A percentile compares a stretch with the other conserved stretches of the same genome.
phyloP scores from a whole-genome alignment of 164 flowering plant species.

The Tinospora cordifolia region DNA sequence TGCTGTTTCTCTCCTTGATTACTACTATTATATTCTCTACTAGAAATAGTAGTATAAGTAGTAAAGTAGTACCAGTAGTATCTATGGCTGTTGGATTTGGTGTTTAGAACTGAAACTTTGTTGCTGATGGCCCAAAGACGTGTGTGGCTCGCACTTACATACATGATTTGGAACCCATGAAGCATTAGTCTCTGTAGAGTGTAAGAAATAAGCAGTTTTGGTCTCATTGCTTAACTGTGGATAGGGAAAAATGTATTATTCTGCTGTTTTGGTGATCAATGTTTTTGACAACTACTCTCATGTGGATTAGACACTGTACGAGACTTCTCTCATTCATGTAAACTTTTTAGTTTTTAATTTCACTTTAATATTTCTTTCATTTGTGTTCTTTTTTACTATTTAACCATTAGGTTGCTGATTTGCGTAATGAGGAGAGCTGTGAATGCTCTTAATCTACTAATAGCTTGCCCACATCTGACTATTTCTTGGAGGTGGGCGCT shows the following conservation, averaged over 20 bases:
- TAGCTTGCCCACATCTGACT: too few relatives aligned
- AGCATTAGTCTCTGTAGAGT: constrained; percentile 13
- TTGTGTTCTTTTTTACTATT: neutral
- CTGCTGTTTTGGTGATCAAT: constrained; percentile 11
- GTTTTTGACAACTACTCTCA: neutral
- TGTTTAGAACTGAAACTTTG: neutral
- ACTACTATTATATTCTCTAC: constrained; percentile 9
- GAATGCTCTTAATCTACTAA: too few relatives aligned
- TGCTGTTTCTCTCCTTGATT: constrained; percentile 22
- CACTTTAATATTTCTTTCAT: neutral
- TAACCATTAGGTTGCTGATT: too few relatives aligned
- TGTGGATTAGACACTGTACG: constrained; percentile 11
- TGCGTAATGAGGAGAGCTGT: too few relatives aligned
- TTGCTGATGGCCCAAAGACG: constrained; percentile 3
- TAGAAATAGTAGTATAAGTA: neutral
- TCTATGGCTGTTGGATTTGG: neutral
- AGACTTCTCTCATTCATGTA: constrained; percentile 8
- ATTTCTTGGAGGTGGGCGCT: too few relatives aligned
- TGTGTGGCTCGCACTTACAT: neutral
- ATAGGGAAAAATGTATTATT: constrained; percentile 2
- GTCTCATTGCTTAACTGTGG: constrained; percentile 13
- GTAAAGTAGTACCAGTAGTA: constrained; percentile 2
- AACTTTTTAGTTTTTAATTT: neutral
- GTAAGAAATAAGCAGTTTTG: constrained; percentile 25
- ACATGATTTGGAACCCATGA: constrained; percentile 6